Conservation (phyloP, 1,284 basidiomycete species). For the Ganoderma lingzhi region DNA sequence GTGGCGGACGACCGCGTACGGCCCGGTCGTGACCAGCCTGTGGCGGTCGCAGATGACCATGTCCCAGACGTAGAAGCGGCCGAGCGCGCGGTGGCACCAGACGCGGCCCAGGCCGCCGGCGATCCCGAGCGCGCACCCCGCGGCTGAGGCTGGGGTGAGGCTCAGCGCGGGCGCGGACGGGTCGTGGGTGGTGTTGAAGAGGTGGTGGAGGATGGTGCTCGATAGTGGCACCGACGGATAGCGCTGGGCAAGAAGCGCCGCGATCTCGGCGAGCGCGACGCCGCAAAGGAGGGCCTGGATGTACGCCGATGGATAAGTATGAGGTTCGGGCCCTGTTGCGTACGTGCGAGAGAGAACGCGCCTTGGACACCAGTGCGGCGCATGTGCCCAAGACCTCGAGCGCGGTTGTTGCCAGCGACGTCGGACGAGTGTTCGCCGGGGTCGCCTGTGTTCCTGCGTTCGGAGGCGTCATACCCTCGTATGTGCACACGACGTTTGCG, state of each 20-base stretch:
- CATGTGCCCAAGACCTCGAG: background rate
- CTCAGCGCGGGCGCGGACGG: background rate
- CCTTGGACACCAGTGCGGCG: background rate
- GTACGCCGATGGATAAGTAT: too few species aligned
- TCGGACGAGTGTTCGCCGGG: background rate
- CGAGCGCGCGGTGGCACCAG: conserved; percentile 20
- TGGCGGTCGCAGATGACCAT: conserved; percentile 21
- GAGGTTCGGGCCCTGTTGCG: background rate
- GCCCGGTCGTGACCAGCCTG: conserved; percentile 29
- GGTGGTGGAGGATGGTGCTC: background rate
- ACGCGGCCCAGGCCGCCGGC: conserved; percentile 17
- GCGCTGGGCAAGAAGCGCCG: background rate
- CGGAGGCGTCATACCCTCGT: conserved; percentile 1
- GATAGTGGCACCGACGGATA: background rate
- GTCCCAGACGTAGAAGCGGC: conserved; percentile 27
- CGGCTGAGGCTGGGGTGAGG: background rate
- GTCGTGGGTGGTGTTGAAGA: background rate
- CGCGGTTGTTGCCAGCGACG: background rate
- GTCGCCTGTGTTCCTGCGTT: background rate
- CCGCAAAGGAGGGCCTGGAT: background rate
- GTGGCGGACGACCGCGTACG: conserved; percentile 31
- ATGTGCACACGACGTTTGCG: background rate
- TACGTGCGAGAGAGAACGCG: background rate
- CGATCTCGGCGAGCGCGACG: background rate
- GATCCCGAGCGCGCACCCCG: conserved; percentile 3